Evolutionary conservation across 1,139 yeast genomes (phyloP).

Genomic region (Protomyces inundatus): DNA sequence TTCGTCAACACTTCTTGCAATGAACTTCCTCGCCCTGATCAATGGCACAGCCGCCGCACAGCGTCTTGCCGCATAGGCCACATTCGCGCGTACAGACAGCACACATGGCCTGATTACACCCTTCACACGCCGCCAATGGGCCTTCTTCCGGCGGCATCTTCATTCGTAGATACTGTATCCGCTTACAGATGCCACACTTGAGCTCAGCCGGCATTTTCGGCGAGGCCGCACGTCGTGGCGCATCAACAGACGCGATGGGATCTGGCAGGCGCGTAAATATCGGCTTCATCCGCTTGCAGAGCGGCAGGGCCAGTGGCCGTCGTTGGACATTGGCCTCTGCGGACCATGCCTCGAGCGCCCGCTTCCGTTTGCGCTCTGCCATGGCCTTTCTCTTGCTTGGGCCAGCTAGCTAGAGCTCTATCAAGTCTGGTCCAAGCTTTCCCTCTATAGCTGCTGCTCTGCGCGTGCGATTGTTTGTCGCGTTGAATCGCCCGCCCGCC

Average conservation of each 20-base stretch:
- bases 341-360: background rate
- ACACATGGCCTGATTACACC: slow-evolving; percentile 2
- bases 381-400: background rate
- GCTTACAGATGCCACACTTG: background rate
- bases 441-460: background rate
- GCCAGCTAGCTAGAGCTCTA: no score
- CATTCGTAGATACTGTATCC: background rate
- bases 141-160: background rate
- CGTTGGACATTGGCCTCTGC: background rate
- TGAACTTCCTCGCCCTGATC: slow-evolving; percentile 6
- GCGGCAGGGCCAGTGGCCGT: background rate
- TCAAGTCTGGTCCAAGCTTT: no score
- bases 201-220: background rate
- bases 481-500: background rate
- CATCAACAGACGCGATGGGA: background rate
- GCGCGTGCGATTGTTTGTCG: background rate
- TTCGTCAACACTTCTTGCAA: background rate
- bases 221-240: background rate
- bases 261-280: background rate
- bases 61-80: slow-evolving; percentile 1
- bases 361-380: background rate
- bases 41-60: slow-evolving; percentile 9
- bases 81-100: slow-evolving; percentile 8
- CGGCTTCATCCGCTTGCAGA: background rate
- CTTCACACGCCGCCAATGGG: background rate